Evolutionary conservation across 2,329 filamentous ascomycete species (phyloP), one percentile per base, ranked within the genome.

Genomic region (Xylariaceae sp.): DNA sequence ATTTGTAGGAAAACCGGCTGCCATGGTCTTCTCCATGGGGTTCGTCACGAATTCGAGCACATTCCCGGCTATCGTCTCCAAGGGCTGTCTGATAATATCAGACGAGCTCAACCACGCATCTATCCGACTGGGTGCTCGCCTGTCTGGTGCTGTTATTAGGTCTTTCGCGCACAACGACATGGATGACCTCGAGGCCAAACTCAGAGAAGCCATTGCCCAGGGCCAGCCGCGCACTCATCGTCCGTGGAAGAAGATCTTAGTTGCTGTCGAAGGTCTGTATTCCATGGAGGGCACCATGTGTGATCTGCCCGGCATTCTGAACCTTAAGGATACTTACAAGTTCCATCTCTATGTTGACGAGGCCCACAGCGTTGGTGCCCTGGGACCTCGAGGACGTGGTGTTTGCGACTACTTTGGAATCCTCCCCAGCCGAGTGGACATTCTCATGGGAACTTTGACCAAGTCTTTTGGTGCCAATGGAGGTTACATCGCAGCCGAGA

Each of bases 271-370:
- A 69, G 94, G 94, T 60, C 80, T 99, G 17, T 99, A 99, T 77
- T 97, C 92, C 1, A 99, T 99, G 94, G 94, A 99, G 74, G 94
- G 94, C 43, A 96, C 91, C 58, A 95, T 99, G 89, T 94, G 89
- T 71, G 94, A 99, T 68, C 81, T 99, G n/a, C 94, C 94, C 1
- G 89, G 89, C 53, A 76, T 99, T 44, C 73, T 99, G 51, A 81
- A 78, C 44, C 78, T 99, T 58, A 96, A 96, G 81, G 86, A 86
- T 68, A 90, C 89, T 71, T 99, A 99, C 83, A 97, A 96, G 76
- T 99, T 96, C 74, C 82, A 90, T 66, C 81, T 99, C 2, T 99
- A 95, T 65, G 80, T 99, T 52, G 94, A 99, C 63, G 94, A 99
- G 72, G 94, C 94, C 33, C 94, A 99, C 75, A 96, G 91, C 11